Percentiles rank a stretch among this genome's conserved stretches.
Evolutionary conservation across 495 filamentous ascomycete genomes (phyloP).

Genomic region (Podospora pseudoanserina): DNA sequence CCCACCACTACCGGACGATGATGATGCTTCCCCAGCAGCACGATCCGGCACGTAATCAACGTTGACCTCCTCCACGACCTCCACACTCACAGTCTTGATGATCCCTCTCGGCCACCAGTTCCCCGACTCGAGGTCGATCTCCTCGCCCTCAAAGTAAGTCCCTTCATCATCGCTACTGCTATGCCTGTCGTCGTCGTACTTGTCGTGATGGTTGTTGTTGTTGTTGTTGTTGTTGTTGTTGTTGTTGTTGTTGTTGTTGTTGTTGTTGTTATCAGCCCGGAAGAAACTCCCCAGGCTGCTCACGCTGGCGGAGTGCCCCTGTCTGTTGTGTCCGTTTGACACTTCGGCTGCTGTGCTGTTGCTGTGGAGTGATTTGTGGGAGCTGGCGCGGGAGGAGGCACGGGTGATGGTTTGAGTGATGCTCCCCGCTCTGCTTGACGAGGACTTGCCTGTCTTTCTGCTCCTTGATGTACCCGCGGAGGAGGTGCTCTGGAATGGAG

Average conservation of each 20-base stretch:
- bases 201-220: background rate
- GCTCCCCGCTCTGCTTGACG: background rate
- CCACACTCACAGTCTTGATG: conserved; percentile 41
- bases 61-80: conserved; percentile 37
- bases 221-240: background rate
- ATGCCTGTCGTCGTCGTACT: background rate
- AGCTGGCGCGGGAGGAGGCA: background rate
- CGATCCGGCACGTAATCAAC: conserved; percentile 18
- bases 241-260: background rate
- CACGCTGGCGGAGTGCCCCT: background rate
- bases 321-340: background rate
- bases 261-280: too few species aligned
- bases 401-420: background rate
- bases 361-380: background rate
- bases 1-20: background rate
- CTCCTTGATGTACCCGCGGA: background rate
- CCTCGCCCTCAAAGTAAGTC: background rate
- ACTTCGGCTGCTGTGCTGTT: background rate
- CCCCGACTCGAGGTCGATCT: conserved; percentile 24
- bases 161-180: background rate
- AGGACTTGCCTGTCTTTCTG: background rate
- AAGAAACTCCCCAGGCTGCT: background rate
- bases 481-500: background rate
- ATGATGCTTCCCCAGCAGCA: background rate
- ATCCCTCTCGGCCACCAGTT: conserved; percentile 32